Conservation (phyloP, 2,329 filamentous ascomycete genomes). For the Aschersonia sp. region DNA sequence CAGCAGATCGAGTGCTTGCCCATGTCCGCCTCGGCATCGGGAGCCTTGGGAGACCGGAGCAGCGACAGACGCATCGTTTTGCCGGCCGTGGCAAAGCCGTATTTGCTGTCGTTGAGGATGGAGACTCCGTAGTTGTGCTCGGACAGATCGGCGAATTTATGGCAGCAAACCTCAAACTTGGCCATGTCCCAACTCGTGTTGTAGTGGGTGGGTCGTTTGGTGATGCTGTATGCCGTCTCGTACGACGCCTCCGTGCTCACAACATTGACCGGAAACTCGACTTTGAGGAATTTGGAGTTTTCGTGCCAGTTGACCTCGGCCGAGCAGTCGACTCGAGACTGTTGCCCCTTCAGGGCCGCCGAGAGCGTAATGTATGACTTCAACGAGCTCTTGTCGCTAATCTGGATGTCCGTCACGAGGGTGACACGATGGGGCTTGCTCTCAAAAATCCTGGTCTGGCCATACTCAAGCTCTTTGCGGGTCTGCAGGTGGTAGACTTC, state of each 20-base stretch:
- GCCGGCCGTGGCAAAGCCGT: conserved; percentile 82
- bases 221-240: conserved; percentile 86
- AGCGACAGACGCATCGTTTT: conserved; percentile 82
- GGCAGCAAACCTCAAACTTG: conserved; percentile 92
- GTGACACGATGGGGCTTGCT: conserved; percentile 62
- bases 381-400: conserved; percentile 75
- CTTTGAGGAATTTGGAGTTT: conserved; percentile 95
- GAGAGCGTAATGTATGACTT: conserved; percentile 73
- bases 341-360: conserved; percentile 44
- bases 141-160: conserved; percentile 84
- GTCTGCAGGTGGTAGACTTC: conserved; percentile 92
- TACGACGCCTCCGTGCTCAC: conserved; percentile 87
- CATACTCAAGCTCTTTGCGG: conserved; percentile 57
- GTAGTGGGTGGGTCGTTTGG: conserved; percentile 86
- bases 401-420: conserved; percentile 69
- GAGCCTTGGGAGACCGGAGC: conserved; percentile 77
- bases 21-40: conserved; percentile 91
- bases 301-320: conserved; percentile 95
- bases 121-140: conserved; percentile 83
- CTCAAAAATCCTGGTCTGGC: conserved; percentile 57
- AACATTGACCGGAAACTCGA: conserved; percentile 90
- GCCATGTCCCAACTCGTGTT: conserved; percentile 97
- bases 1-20: conserved; percentile 76
- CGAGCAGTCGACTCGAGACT: conserved; percentile 59
- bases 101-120: conserved; percentile 90